A percentile compares a stretch with the other conserved stretches of the same genome.
These are phyloP conservation scores for Clavulina sp. DNA, from an alignment of 768 basidiomycete species.

Conservation along the genomic window DNA sequence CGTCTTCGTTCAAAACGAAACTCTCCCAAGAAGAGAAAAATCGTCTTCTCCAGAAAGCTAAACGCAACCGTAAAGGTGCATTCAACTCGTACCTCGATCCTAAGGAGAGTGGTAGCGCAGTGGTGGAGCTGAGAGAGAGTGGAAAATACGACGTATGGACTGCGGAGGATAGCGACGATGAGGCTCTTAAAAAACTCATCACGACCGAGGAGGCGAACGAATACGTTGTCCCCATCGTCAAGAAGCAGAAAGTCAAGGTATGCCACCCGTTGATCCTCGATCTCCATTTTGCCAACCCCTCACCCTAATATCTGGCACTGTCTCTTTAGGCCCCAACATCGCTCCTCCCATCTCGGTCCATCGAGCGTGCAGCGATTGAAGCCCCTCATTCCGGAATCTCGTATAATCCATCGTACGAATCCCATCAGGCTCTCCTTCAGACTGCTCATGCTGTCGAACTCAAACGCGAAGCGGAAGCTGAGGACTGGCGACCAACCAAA, in stretches of 20 bases:
- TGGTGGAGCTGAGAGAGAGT: conserved; percentile 20
- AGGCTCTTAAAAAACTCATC: conserved; percentile 20
- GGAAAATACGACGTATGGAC: conserved; percentile 31
- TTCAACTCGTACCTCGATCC: conserved; percentile 57
- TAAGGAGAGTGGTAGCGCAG: conserved; percentile 27
- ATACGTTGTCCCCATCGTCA: conserved; percentile 15
- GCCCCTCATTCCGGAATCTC: conserved; percentile 71
- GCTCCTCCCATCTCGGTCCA: conserved; percentile 30
- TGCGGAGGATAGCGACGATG: conserved; percentile 28
- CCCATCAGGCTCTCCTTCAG: conserved; percentile 53
- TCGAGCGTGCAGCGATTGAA: conserved; percentile 45
- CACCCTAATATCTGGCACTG: neutral
- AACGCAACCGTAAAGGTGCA: conserved; percentile 50
- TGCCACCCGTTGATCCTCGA: conserved; percentile 3
- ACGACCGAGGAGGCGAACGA: conserved; percentile 18
- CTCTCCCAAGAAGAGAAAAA: conserved; percentile 57
- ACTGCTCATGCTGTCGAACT: conserved; percentile 52
- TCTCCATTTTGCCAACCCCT: neutral
- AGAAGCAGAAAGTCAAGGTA: conserved; percentile 37
- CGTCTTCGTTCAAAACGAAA: conserved; percentile 14
- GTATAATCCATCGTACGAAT: conserved; percentile 68
- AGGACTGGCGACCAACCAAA: conserved; percentile 35
- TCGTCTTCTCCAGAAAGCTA: conserved; percentile 56
- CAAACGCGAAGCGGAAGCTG: conserved; percentile 34
- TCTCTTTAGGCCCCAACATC: conserved; percentile 30